Evolutionary conservation across 805 yeast genomes (phyloP), one percentile per base, ranked within the genome.

Genomic region (Yarrowia keelungensis): DNA sequence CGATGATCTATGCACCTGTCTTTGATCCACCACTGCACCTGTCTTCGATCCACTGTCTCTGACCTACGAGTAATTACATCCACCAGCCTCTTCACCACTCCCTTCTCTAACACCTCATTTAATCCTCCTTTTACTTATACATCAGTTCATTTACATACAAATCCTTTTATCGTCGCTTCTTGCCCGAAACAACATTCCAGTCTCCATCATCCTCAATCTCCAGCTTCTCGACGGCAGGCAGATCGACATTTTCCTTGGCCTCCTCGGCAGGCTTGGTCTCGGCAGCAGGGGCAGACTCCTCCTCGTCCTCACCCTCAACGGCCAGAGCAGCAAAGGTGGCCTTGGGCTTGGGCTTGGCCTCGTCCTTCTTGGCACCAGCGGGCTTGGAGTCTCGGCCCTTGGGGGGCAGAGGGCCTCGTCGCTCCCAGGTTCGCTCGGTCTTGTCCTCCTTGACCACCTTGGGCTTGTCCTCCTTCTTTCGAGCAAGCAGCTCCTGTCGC

Each of bases 171-270:
- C 69, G 71, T 15, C 68, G 50, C 46, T 71, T 59, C 70, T 69
- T 72, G 42, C 62, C 62, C 15, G 71, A 61, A 47, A 73, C 74
- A 32, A 73, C 75, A 39, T 73, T 71, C 75, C 75, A 73, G 65
- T 59, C 65, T 47, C 70, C 74, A 22, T 69, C 75, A 38, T 66
- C 67, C 38, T 69, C 75, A 16, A 61, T 36, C 46, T 16, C 47
- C 67, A 62, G 56, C 45, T 62, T 61, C 46, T 64, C 70, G 38
- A 49, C 69, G 43, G 54, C 53, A 11, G 41, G 42, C 46, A 39
- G 53, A 22, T 68, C 62, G 32, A 69, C 69, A 16, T 73, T 73
- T 47, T 70, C 74, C 66, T 67, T 51, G 47, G 71, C 45, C n/a
- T 69, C 71, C 53, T 68, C 72, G 26, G 70, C 67, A 22, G 71